These are phyloP conservation scores for Paraglomus occultum DNA, from an alignment of 192 early-diverging fungal species.

Conservation along the genomic window DNA sequence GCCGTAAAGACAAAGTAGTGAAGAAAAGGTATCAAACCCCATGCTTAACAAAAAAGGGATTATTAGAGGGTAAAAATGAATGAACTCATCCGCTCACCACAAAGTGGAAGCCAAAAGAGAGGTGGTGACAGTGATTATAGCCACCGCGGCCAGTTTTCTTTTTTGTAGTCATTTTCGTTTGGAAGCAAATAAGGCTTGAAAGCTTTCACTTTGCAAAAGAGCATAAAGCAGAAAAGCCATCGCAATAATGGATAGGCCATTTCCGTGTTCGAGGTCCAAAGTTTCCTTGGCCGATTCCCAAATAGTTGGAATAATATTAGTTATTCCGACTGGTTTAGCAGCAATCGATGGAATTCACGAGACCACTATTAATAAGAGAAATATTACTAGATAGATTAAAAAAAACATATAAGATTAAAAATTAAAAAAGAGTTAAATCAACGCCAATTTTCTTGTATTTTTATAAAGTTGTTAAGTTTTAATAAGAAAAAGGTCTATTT, in stretches of 20 bases:
- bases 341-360: too few relatives aligned
- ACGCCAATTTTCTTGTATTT: too few relatives aligned
- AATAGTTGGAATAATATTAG: too few relatives aligned
- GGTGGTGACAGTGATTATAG: background rate
- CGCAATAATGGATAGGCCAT: background rate
- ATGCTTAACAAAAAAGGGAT: background rate
- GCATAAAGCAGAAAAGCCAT: constrained; percentile 7
- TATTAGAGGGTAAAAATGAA: constrained; percentile 10
- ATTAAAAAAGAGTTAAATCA: too few relatives aligned
- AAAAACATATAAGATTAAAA: too few relatives aligned
- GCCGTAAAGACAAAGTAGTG: background rate
- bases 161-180: constrained; percentile 15
- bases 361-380: too few relatives aligned
- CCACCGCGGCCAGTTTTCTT: constrained; percentile 1
- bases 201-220: background rate
- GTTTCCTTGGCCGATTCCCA: too few relatives aligned
- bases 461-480: too few relatives aligned
- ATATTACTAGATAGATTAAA: too few relatives aligned
- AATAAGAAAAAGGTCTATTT: too few relatives aligned
- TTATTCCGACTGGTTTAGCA: too few relatives aligned
- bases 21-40: constrained; percentile 11
- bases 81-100: background rate
- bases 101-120: constrained; percentile 5
- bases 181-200: background rate
- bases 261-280: too few relatives aligned